Base-by-base conservation (phyloP, 2,329 filamentous ascomycete species). In the Fusarium agapanthi region DNA sequence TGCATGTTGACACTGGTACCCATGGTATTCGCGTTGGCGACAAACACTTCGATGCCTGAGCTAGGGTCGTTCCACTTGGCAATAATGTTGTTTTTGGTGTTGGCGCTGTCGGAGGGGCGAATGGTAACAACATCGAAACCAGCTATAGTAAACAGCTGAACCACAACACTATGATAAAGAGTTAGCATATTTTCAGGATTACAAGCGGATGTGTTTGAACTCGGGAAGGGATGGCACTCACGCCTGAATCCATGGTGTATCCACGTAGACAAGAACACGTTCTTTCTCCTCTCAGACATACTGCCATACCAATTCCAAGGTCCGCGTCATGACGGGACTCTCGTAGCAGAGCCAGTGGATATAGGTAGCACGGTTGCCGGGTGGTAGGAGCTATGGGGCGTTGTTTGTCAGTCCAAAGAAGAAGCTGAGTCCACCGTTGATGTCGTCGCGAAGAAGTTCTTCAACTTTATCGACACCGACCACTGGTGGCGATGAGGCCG, bases 401-500 rank as follows among this genome's bases (percentile, higher is more conserved):
- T 6, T 20, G 8, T 15, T 22, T 15, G 43, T 45, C 43, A 10
- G 43, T 28, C 14, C 7, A 45, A 45, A 28, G 24, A 28, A 20
- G 24, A 28, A 28, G 18, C 18, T 28, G 18, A 45, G 43, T 0
- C 43, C 43, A 7, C 8, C 7, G 2, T 45, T 26, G 43, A 28
- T 28, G 18, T 45, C 43, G 5, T 20, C 4, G 18, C 12, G 18
- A 45, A 45, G 5, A 14, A 28, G 43, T 11, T 45, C 6, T 22
- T 28, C 5, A 22, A 45, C 24, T 0, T 28, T 7, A 5, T 45
- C 43, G 4, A 28, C 24, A 28, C 41, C n/a, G 40, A 43, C 6
- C 10, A 24, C 24, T 13, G 24, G 41, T 26, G 3, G 5, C n/a
- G n/a, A 13, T 8, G 0, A 1, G n/a, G 15, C 22, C 3, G n/a